Evolutionary conservation across 495 filamentous ascomycete genomes (phyloP).

Genomic region (Penicillium salamii): DNA sequence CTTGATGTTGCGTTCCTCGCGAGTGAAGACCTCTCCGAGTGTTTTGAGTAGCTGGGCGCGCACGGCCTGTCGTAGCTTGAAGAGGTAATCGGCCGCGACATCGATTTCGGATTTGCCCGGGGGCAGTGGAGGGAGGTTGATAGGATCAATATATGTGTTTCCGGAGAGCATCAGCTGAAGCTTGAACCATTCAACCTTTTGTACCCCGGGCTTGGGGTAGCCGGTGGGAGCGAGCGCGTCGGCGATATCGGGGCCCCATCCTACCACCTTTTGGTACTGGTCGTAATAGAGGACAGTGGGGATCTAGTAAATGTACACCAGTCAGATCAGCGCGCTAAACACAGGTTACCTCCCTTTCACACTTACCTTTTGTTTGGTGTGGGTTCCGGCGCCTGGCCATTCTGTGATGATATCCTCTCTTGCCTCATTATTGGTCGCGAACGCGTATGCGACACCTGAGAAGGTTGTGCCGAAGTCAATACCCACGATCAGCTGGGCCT

Average conservation of each 20-base stretch:
- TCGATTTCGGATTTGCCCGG: constrained; percentile 79
- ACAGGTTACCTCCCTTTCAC: neutral
- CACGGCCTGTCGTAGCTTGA: constrained; percentile 77
- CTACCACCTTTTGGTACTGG: constrained; percentile 78
- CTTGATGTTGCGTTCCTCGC: constrained; percentile 74
- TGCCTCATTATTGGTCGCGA: constrained; percentile 73
- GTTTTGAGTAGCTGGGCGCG: constrained; percentile 72
- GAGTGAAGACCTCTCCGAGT: constrained; percentile 71
- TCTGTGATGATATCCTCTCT: constrained; percentile 79
- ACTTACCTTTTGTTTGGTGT: constrained; percentile 72
- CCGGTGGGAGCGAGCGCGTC: constrained; percentile 76
- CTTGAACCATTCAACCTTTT: constrained; percentile 86
- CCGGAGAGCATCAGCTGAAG: constrained; percentile 77
- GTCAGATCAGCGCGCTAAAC: neutral
- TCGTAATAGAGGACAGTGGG: constrained; percentile 81
- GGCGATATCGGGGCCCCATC: constrained; percentile 78
- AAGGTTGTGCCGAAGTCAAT: constrained; percentile 79
- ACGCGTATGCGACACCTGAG: constrained; percentile 75
- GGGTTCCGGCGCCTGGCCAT: constrained; percentile 74
- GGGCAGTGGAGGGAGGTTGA: constrained; percentile 74
- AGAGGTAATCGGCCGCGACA: constrained; percentile 76
- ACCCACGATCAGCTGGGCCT: constrained; percentile 68
- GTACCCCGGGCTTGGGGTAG: constrained; percentile 75
- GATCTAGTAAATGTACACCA: constrained; percentile 47
- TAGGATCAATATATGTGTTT: constrained; percentile 79